Conservation (phyloP, 2,329 filamentous ascomycete genomes). For the Nemania sp. region DNA sequence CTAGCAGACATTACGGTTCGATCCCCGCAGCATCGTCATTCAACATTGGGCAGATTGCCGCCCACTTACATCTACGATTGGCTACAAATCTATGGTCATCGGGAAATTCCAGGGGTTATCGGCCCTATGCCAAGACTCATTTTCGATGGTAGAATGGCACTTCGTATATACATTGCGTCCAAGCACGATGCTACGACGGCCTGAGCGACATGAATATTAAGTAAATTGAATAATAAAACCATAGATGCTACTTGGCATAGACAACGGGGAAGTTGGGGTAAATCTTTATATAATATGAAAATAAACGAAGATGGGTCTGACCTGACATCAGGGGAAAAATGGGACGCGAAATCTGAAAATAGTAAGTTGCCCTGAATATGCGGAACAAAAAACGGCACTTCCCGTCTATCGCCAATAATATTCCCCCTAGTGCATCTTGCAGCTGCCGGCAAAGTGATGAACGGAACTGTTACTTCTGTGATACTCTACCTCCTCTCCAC, state of each 20-base stretch:
- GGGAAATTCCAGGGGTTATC: not conserved
- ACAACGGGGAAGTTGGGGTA: too few species aligned
- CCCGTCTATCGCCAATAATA: not conserved
- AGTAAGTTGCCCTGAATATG: not conserved
- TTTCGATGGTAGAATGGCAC: not conserved
- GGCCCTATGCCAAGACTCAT: not conserved
- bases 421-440: not conserved
- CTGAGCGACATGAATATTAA: not conserved
- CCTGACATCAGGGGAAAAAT: too few species aligned
- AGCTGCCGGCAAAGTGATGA: not conserved
- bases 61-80: not conserved
- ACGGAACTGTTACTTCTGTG: conserved; percentile 9
- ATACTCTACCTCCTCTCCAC: conserved; percentile 11
- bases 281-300: too few species aligned
- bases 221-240: too few species aligned
- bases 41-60: conserved; percentile 20
- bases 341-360: not conserved
- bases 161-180: not conserved
- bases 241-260: too few species aligned
- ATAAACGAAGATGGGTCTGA: too few species aligned
- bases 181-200: not conserved
- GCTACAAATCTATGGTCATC: not conserved
- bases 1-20: not conserved
- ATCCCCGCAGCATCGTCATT: conserved; percentile 15
- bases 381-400: not conserved